Evolutionary conservation across 1,139 yeast species (phyloP), one percentile per base, ranked within the genome.

Genomic region (Arxiozyma telluris): DNA sequence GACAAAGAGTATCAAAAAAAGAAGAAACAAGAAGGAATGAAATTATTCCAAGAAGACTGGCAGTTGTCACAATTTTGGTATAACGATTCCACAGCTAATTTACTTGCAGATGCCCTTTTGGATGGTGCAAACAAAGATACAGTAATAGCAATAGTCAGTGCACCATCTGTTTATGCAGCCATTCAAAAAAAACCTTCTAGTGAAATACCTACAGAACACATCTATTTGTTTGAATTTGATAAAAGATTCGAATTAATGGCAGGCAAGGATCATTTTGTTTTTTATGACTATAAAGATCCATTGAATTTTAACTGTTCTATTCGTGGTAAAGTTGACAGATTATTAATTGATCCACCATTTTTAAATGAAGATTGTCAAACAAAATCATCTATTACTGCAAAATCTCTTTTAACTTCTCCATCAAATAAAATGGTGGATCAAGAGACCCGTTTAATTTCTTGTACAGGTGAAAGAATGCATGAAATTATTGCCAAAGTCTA

Each of bases 41-140:
- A 80, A 50, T 73, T 79, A 41, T 90, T 90, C 69, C 78, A 85
- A 65, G 96, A 90, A 70, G 96, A 90, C 70, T 90, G 97, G 97
- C 94, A 87, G 63, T 75, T 90, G 45, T 87, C 96, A 0, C 97
- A 90, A 68, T 90, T 90, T 70, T 88, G 96, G 96, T 87, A 87
- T 64, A 70, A 77, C 51, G 91, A 88, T 57, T 73, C 74, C 5
- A 90, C 96, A 0, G 90, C 96, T 0, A 77, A 76, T 49, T 66
- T 71, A 0, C 70, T 88, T 25, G 94, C 87, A 0, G 79, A 77
- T 56, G 94, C 87, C 20, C 72, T 89, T 44, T 69, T 88, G 22
- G 87, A 82, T 47, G 94, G 89, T 7, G 94, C 95, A 1, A 85
- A 82, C 59, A 78, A 76, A 55, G 76, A 79, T 47, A 85, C 95